These are phyloP conservation scores for Coemansia sp. DNA, from an alignment of 192 early-diverging fungal genomes.

Conservation along the genomic window DNA sequence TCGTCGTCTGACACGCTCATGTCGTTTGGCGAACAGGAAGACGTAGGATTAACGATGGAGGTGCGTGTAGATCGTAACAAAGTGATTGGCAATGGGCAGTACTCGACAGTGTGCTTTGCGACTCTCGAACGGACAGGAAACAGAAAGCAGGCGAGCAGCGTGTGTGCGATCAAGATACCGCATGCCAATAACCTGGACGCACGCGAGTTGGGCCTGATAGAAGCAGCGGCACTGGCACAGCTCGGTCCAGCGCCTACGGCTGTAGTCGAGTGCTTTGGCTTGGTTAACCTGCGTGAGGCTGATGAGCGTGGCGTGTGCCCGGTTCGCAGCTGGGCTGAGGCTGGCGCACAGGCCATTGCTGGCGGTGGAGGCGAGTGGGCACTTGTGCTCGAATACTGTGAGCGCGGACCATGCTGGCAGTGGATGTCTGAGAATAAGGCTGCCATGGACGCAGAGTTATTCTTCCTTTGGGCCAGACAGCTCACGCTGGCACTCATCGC, in stretches of 20 bases:
- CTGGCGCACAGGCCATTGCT: conserved; percentile 25
- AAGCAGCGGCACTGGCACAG: conserved; percentile 50
- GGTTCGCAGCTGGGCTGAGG: conserved; percentile 36
- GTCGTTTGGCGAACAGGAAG: conserved; percentile 7
- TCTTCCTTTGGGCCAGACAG: conserved; percentile 62
- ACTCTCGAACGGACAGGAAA: conserved; percentile 13
- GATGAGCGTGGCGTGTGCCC: conserved; percentile 15
- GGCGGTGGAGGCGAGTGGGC: conserved; percentile 45
- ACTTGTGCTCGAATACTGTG: conserved; percentile 62
- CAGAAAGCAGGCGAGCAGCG: background rate
- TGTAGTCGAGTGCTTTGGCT: conserved; percentile 44
- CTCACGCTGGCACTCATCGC: conserved; percentile 58
- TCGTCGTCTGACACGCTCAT: conserved; percentile 32
- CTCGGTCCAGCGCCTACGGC: conserved; percentile 29
- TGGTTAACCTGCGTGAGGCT: conserved; percentile 33
- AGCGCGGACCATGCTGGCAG: conserved; percentile 60
- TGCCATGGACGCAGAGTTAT: conserved; percentile 53
- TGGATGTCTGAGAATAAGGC: conserved; percentile 57
- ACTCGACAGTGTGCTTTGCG: conserved; percentile 50
- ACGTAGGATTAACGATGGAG: conserved; percentile 9
- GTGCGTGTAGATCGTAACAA: conserved; percentile 34
- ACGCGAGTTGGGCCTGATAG: conserved; percentile 49
- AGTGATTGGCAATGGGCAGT: conserved; percentile 50
- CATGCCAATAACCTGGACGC: conserved; percentile 50
- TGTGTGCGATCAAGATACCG: conserved; percentile 52